Evolutionary conservation across 441 rosid species (phyloP).

Genomic region (Populus hybrid): DNA sequence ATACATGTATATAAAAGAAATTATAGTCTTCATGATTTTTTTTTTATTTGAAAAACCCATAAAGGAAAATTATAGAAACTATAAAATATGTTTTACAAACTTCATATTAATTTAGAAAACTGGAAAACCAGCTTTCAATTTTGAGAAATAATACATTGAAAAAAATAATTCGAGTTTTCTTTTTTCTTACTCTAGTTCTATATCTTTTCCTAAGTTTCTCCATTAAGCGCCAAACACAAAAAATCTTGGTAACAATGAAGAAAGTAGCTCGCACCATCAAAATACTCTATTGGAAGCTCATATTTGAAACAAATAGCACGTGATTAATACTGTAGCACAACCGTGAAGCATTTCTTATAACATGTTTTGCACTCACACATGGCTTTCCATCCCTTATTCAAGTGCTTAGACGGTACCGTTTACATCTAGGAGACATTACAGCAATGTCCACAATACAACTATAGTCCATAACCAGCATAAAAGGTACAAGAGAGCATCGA

Average conservation of each 20-base stretch:
- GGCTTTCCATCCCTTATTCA: constrained; percentile 3
- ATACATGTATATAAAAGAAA: no score
- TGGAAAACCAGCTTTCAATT: no score
- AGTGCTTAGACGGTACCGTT: constrained; percentile 3
- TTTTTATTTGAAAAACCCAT: no score
- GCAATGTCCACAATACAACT: background rate
- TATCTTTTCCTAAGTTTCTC: background rate
- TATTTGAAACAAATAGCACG: background rate
- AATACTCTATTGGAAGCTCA: background rate
- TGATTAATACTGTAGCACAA: background rate
- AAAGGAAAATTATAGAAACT: no score
- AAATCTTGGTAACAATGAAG: background rate
- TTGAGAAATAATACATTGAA: no score
- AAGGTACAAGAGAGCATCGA: background rate
- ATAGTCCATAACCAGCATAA: background rate
- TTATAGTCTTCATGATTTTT: no score
- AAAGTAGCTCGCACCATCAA: background rate
- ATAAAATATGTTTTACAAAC: no score
- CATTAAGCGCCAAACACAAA: background rate
- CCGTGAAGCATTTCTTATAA: background rate
- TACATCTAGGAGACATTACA: constrained; percentile 2
- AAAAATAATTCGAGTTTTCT: no score
- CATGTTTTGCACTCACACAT: background rate
- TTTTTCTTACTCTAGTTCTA: no score
- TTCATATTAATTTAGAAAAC: no score